A percentile compares a stretch with the other conserved stretches of the same genome.
phyloP scores from a whole-genome alignment of 2,329 filamentous ascomycete genomes.

The Fusarium armeniacum region DNA sequence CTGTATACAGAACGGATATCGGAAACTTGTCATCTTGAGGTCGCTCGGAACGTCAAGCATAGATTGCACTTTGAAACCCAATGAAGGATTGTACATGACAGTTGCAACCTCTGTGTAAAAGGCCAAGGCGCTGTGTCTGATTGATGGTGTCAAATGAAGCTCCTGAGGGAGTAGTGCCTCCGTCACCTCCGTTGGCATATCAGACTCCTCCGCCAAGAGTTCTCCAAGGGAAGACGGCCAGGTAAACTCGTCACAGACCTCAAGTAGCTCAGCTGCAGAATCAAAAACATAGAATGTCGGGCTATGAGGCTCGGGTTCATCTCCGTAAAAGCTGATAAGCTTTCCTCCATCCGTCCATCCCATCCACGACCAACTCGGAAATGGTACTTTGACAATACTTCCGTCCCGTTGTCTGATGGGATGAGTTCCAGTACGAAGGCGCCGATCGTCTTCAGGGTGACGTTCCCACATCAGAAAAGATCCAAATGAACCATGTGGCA shows the following conservation, averaged over 20 bases:
- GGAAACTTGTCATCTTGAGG: background rate
- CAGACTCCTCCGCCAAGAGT: background rate
- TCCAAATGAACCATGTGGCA: background rate
- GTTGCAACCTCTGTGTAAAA: slow-evolving; percentile 1
- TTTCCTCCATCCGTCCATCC: background rate
- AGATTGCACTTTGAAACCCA: no score
- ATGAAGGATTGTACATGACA: background rate
- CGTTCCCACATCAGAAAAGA: background rate
- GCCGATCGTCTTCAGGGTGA: accelerated
- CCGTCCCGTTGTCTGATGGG: background rate
- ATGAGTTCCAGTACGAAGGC: background rate
- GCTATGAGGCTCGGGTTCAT: background rate
- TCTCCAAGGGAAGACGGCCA: background rate
- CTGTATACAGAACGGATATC: background rate
- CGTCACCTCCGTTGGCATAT: background rate
- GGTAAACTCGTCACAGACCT: background rate
- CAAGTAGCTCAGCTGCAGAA: background rate
- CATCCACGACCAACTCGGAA: slow-evolving; percentile 6
- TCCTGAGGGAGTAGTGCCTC: background rate
- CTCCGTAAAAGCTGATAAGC: background rate
- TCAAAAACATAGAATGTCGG: background rate
- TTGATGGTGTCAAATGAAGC: background rate
- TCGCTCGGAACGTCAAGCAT: background rate
- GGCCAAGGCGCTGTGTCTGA: background rate
- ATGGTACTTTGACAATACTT: background rate